Conservation (phyloP, 805 yeast species). For the Metschnikowia shivogae region DNA sequence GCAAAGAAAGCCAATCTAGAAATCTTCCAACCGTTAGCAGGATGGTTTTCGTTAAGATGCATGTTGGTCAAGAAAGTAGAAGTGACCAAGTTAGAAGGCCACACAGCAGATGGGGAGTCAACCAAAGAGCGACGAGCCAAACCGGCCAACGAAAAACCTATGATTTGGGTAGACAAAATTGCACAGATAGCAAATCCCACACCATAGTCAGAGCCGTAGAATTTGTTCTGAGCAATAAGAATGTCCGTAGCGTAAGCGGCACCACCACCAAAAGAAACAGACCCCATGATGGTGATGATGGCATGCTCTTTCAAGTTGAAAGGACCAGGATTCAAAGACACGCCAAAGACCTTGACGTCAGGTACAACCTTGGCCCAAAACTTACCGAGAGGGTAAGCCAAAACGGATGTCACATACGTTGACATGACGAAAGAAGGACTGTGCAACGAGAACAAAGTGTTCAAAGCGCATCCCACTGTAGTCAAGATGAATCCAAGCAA, state of each 20-base stretch:
- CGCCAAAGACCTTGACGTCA: slow-evolving; percentile 31
- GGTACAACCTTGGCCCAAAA: slow-evolving; percentile 40
- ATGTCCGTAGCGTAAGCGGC: slow-evolving; percentile 59
- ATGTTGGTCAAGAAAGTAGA: slow-evolving; percentile 51
- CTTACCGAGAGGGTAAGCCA: slow-evolving; percentile 59
- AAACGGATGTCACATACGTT: slow-evolving; percentile 52
- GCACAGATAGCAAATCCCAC: slow-evolving; percentile 55
- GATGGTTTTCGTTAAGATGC: slow-evolving; percentile 48
- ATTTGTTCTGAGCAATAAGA: slow-evolving; percentile 47
- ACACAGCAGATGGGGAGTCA: slow-evolving; percentile 60
- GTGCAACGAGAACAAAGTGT: slow-evolving; percentile 55
- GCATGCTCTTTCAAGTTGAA: slow-evolving; percentile 61
- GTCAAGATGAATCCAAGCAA: slow-evolving; percentile 46
- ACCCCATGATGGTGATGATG: slow-evolving; percentile 50
- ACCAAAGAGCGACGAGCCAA: slow-evolving; percentile 55
- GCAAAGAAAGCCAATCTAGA: slow-evolving; percentile 18
- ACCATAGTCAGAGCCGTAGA: slow-evolving; percentile 43
- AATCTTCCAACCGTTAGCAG: slow-evolving; percentile 59
- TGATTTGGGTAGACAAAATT: slow-evolving; percentile 52
- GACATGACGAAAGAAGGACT: slow-evolving; percentile 50
- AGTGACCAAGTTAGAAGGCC: slow-evolving; percentile 67
- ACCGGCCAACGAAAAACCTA: slow-evolving; percentile 70
- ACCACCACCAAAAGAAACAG: slow-evolving; percentile 37
- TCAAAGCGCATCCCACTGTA: slow-evolving; percentile 55
- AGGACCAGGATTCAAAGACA: slow-evolving; percentile 53